A percentile compares a stretch with the other conserved stretches of the same genome.
Evolutionary conservation across 805 yeast genomes (phyloP).

Genomic region (Yamadazyma endophytica): DNA sequence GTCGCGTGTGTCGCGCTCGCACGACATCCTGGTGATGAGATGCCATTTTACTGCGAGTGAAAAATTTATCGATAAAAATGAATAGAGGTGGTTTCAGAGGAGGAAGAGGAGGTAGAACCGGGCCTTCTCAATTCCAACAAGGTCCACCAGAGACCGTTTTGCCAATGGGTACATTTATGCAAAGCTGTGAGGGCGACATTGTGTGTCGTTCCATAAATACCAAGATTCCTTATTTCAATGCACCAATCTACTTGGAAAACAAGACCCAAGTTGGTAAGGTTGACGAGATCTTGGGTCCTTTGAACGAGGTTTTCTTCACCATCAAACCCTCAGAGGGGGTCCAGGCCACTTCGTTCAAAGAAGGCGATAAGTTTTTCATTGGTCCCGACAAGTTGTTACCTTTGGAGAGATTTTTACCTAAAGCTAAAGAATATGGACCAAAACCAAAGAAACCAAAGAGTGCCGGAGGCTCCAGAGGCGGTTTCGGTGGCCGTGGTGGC

Average conservation of each 20-base stretch:
- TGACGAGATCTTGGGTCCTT: conserved; percentile 96
- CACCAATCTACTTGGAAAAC: conserved; percentile 95
- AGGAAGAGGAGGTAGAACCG: conserved; percentile 66
- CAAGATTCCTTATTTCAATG: conserved; percentile 96
- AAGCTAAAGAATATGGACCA: conserved; percentile 85
- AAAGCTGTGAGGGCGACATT: conserved; percentile 94
- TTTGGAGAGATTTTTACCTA: conserved; percentile 93
- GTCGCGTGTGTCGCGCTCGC: neutral
- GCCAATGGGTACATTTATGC: conserved; percentile 92
- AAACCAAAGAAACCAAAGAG: conserved; percentile 71
- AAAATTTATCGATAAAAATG: conserved; percentile 31
- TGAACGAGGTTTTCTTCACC: conserved; percentile 97
- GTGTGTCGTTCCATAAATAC: conserved; percentile 93
- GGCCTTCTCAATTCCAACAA: conserved; percentile 65
- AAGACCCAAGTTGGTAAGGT: conserved; percentile 96
- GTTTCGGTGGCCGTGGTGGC: conserved; percentile 34
- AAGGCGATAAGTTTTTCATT: conserved; percentile 93
- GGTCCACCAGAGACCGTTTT: conserved; percentile 96
- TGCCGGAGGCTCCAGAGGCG: conserved; percentile 47
- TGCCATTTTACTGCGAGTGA: conserved; percentile 1
- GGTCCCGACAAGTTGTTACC: conserved; percentile 95
- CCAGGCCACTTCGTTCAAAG: conserved; percentile 87
- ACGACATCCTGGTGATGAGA: conserved; percentile 5
- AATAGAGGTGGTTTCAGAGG: conserved; percentile 69
- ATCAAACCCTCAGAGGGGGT: conserved; percentile 96